Base-by-base conservation (phyloP, 805 yeast species). In the Yarrowia keelungensis region DNA sequence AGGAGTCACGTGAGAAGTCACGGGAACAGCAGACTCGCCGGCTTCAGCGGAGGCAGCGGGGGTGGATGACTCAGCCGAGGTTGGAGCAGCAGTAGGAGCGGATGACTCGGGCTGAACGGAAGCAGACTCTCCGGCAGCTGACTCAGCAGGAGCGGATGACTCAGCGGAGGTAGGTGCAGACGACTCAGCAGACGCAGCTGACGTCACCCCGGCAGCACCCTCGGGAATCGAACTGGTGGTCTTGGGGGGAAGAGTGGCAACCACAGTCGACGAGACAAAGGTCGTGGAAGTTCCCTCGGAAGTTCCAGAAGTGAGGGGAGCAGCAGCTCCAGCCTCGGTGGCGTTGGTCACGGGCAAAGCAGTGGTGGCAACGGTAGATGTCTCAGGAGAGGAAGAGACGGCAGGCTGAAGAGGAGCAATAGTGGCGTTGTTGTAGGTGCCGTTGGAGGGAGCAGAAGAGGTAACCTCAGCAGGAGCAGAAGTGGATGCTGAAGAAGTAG, bases 211-310 rank as follows among this genome's bases (percentile, higher is more conserved):
- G 3, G 58, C 58, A 14, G 59, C 36, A 8, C 36, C 59, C 45
- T 53, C 59, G 26, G 62, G 62, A 11, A 56, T 42, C 12, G 62
- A 56, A 5, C 47, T 41, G 8, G 62, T 39, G 12, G 62, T 53
- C 35, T 8, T n/a, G 26, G 62, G 39, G n/a, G 62, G 39, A n/a
- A 39, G 46, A 15, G 61, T 54, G 7, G 59, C 59, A 15, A 41
- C 62, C n/a, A 58, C 64, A n/a, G 50, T 58, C 50, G 64, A 58
- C 39, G 64, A 58, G 5, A 58, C 64, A 43, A 43, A 35, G 14
- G 50, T 58, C 41, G 65, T 59, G 65, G 65, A 56, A 26, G 22
- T 22, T 22, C 38, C 46, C 61, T 54, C 61, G 15, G 12, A 12
- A 4, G 19, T 19, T 19, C 19, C 7, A 10, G 42, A 12, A 15